Evolutionary conservation across 2,329 filamentous ascomycete species (phyloP).

Genomic region (Fusarium sp.): DNA sequence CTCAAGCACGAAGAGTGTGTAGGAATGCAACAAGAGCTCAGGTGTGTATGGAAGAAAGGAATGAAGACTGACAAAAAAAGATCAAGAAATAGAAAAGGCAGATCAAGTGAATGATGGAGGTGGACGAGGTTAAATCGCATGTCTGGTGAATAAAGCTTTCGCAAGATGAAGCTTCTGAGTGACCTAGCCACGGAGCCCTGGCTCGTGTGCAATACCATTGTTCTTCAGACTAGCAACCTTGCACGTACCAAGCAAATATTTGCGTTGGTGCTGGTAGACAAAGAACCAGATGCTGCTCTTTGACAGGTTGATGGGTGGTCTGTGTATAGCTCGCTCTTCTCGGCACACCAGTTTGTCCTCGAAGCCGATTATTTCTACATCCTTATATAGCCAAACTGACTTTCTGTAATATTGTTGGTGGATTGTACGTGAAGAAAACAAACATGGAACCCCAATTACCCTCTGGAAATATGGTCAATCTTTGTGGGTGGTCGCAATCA

Average conservation of each 20-base stretch:
- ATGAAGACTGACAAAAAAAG: constrained; percentile 20
- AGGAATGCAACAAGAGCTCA: not conserved
- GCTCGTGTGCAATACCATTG: constrained; percentile 25
- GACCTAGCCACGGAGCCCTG: constrained; percentile 1
- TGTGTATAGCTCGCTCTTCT: constrained; percentile 7
- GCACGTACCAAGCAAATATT: constrained; percentile 9
- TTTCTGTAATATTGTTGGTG: too few relatives aligned
- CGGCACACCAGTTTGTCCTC: constrained; percentile 23
- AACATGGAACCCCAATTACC: too few relatives aligned
- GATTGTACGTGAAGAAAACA: too few relatives aligned
- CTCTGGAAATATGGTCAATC: not conserved
- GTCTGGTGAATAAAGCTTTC: not conserved
- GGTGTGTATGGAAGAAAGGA: not conserved
- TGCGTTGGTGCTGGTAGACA: constrained; percentile 17
- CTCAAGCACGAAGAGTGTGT: not conserved
- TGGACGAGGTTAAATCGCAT: constrained; percentile 25
- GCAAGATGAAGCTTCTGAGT: not conserved
- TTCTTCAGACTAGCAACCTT: constrained; percentile 10
- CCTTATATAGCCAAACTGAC: too few relatives aligned
- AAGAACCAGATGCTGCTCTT: constrained; percentile 22
- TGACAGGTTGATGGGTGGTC: constrained; percentile 23
- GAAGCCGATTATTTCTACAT: not conserved
- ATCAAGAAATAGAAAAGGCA: not conserved
- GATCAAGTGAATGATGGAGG: constrained; percentile 3
- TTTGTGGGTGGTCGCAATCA: not conserved